phyloP scores from a whole-genome alignment of 768 basidiomycete genomes.

The Rhizopogon rudus region DNA sequence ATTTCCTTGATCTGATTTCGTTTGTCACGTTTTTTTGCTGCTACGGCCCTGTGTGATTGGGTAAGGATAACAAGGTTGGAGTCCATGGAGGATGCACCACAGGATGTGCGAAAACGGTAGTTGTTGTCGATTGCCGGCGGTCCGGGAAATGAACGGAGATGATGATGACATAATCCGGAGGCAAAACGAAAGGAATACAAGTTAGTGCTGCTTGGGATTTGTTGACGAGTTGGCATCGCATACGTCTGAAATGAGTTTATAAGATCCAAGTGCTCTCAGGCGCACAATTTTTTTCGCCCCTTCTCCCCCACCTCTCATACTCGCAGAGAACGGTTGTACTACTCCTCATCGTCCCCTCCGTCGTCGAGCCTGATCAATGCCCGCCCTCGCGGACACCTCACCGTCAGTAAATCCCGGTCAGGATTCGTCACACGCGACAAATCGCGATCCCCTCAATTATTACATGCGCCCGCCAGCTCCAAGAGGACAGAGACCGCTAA shows the following conservation, averaged over 20 bases:
- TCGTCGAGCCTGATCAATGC: slow-evolving; percentile 16
- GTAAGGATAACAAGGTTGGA: slow-evolving; percentile 57
- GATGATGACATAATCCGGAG: slow-evolving; percentile 5
- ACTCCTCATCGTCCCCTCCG: background rate
- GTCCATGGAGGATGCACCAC: slow-evolving; percentile 19
- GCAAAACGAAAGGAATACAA: slow-evolving; percentile 7
- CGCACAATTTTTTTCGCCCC: slow-evolving; percentile 23
- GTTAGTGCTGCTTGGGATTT: background rate
- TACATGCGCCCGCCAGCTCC: slow-evolving; percentile 17
- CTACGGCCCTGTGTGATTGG: slow-evolving; percentile 54
- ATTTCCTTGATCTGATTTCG: slow-evolving; percentile 71
- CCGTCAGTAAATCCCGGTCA: slow-evolving; percentile 6
- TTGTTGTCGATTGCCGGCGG: slow-evolving; percentile 10
- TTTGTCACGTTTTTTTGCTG: slow-evolving; percentile 63
- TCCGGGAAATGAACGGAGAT: slow-evolving; percentile 1
- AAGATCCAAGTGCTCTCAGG: slow-evolving; percentile 29
- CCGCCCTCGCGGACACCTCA: slow-evolving; percentile 15
- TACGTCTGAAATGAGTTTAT: slow-evolving; percentile 16
- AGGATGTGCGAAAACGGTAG: slow-evolving; percentile 14
- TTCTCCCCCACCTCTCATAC: slow-evolving; percentile 8
- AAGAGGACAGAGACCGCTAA: slow-evolving; percentile 14
- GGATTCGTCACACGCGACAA: slow-evolving; percentile 1
- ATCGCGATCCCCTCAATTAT: slow-evolving; percentile 8
- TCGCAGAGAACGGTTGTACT: background rate
- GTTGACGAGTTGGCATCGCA: slow-evolving; percentile 5